These are phyloP conservation scores for Moesziomyces sp. DNA, from an alignment of 1,284 basidiomycete genomes.

Conservation along the genomic window DNA sequence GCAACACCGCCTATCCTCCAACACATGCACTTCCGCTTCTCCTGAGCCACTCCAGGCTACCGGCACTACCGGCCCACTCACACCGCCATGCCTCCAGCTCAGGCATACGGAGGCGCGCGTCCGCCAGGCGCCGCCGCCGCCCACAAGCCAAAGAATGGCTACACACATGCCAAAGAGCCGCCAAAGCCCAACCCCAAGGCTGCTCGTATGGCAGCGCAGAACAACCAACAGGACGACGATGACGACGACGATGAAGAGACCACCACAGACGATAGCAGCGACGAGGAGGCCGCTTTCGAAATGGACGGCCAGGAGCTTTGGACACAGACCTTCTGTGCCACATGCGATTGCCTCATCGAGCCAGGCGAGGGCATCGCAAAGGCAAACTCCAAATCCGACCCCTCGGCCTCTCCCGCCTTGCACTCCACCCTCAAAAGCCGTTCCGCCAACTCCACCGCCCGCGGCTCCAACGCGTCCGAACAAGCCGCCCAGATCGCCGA, in stretches of 20 bases:
- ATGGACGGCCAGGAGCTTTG: slow-evolving; percentile 64
- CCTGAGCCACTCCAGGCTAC: neutral
- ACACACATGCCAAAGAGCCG: slow-evolving; percentile 4
- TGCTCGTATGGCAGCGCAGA: slow-evolving; percentile 1
- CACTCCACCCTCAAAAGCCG: slow-evolving; percentile 51
- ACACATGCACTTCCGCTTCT: slow-evolving; percentile 19
- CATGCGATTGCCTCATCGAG: slow-evolving; percentile 62
- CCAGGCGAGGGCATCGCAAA: slow-evolving; percentile 54
- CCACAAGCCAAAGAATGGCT: slow-evolving; percentile 7
- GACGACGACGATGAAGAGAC: slow-evolving; percentile 38
- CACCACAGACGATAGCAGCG: slow-evolving; percentile 45
- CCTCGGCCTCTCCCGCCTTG: slow-evolving; percentile 6
- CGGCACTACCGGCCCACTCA: slow-evolving; percentile 3
- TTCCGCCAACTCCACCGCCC: slow-evolving; percentile 53
- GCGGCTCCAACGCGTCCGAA: slow-evolving; percentile 31
- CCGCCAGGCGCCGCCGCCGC: slow-evolving; percentile 15
- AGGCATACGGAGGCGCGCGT: slow-evolving; percentile 12
- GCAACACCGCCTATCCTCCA: neutral
- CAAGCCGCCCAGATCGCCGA: slow-evolving; percentile 6
- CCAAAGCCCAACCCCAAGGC: slow-evolving; percentile 31
- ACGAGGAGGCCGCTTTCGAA: slow-evolving; percentile 54
- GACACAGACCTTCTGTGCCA: slow-evolving; percentile 58
- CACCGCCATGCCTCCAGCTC: slow-evolving; percentile 25
- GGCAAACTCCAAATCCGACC: neutral
- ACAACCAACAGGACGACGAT: slow-evolving; percentile 14